Conservation (phyloP, 345 rosid species). For the Rhodamnia argentea region DNA sequence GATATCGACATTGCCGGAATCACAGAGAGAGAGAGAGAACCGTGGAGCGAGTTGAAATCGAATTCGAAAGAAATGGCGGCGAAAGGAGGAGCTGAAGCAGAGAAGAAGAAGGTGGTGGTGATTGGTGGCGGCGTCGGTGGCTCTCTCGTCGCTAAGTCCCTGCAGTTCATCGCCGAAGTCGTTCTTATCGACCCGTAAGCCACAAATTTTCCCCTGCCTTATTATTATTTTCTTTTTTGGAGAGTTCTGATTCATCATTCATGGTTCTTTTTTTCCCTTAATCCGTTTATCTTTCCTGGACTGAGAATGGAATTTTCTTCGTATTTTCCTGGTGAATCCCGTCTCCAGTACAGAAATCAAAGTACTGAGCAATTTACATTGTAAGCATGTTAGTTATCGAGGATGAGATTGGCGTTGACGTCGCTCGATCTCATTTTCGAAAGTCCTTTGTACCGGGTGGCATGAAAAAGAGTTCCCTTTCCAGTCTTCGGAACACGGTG, state of each 20-base stretch:
- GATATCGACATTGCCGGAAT: background rate
- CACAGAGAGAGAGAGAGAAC: background rate
- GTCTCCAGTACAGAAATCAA: background rate
- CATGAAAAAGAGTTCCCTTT: background rate
- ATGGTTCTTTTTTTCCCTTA: background rate
- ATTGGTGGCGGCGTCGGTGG: slow-evolving; percentile 38
- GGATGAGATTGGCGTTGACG: background rate
- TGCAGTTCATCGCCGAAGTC: slow-evolving; percentile 28
- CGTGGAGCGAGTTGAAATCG: background rate
- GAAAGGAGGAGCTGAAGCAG: background rate
- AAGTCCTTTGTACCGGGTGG: background rate
- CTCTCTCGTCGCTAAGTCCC: slow-evolving; percentile 18
- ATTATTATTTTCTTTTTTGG: background rate
- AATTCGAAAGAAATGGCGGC: background rate
- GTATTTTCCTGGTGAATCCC: background rate
- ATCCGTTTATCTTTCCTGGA: background rate
- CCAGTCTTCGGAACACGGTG: background rate
- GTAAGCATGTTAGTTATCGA: background rate
- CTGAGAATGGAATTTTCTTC: background rate
- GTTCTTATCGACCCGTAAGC: slow-evolving; percentile 32
- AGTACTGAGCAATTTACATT: background rate
- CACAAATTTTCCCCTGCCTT: background rate
- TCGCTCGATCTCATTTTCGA: background rate
- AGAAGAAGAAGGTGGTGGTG: slow-evolving; percentile 22
- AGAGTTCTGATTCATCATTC: background rate